Evolutionary conservation across 164 flowering plant species (phyloP), one percentile per base, ranked within the genome.

Genomic region (Buxus sempervirens): DNA sequence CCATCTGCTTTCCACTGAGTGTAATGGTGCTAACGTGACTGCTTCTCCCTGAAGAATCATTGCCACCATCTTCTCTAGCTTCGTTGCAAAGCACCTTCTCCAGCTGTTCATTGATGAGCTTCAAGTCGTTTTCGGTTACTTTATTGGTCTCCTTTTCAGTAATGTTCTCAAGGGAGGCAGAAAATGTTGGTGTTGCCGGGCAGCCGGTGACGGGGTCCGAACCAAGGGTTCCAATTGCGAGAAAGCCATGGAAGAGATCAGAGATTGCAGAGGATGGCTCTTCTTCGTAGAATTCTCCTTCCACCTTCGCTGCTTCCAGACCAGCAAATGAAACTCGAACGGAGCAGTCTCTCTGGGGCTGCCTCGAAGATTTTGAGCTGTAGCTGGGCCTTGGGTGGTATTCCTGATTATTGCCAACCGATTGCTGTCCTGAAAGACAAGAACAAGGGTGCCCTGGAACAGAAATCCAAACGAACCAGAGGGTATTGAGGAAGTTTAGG

Each of bases 221-320:
- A 62, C 97, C 97, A 21, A 92, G 87, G 38, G 94, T 88, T 26
- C 98, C 98, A 58, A 92, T 92, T 57, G 91, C 72, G 55, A 92
- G 91, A 70, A 92, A 89, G 36, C 92, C 93, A 55, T 86, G 77
- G 64, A 88, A 90, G 67, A 78, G 75, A 19, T 85, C 89, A 42
- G 81, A 62, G 63, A 61, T 68, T 2, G 54, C 76, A 0, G 9
- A 53, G 14, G 80, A 65, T 60, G 79, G 28, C 69, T 79, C 85
- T 23, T 82, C 82, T 54, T 79, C 89, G 16, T 77, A 72, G 60
- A 81, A 77, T 14, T 78, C 79, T 28, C 86, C 83, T 68, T 79
- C 85, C 49, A 25, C 75, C 68, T 60, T 61, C 14, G 79, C 82
- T 32, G 88, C 69, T 22, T 84, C 95, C n/a, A 84, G 60, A 32